phyloP scores from a whole-genome alignment of 805 yeast species.

The Debaryomyces castellii region DNA sequence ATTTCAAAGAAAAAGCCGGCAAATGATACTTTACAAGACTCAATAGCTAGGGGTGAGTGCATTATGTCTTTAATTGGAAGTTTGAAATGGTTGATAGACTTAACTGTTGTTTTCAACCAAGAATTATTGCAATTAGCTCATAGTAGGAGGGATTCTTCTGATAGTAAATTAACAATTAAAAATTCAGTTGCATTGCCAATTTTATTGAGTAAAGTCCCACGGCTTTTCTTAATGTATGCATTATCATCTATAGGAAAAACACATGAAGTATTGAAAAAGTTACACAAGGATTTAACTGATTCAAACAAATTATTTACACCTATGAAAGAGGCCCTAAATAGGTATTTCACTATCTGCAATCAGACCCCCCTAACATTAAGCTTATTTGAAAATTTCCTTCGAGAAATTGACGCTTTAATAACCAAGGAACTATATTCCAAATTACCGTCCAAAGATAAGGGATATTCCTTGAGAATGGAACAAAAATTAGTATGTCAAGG shows the following conservation, averaged over 20 bases:
- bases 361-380: constrained; percentile 56
- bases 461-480: constrained; percentile 50
- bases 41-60: constrained; percentile 60
- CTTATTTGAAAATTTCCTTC: constrained; percentile 57
- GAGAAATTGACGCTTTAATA: constrained; percentile 51
- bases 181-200: constrained; percentile 56
- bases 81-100: constrained; percentile 83
- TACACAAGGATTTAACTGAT: constrained; percentile 49
- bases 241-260: constrained; percentile 66
- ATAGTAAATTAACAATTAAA: constrained; percentile 19
- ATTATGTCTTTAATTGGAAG: constrained; percentile 68
- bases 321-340: constrained; percentile 51
- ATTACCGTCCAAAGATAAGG: constrained; percentile 20
- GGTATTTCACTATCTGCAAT: constrained; percentile 47
- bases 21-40: constrained; percentile 52
- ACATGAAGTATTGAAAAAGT: constrained; percentile 54
- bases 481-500: constrained; percentile 64
- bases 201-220: constrained; percentile 65
- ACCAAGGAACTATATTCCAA: constrained; percentile 26
- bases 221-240: constrained; percentile 65
- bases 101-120: constrained; percentile 68
- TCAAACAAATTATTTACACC: constrained; percentile 44
- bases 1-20: constrained; percentile 57
- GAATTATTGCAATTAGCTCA: constrained; percentile 56
- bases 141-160: constrained; percentile 17